phyloP scores from a whole-genome alignment of 306 rosid species.

The Lathyrus tuberosus region DNA sequence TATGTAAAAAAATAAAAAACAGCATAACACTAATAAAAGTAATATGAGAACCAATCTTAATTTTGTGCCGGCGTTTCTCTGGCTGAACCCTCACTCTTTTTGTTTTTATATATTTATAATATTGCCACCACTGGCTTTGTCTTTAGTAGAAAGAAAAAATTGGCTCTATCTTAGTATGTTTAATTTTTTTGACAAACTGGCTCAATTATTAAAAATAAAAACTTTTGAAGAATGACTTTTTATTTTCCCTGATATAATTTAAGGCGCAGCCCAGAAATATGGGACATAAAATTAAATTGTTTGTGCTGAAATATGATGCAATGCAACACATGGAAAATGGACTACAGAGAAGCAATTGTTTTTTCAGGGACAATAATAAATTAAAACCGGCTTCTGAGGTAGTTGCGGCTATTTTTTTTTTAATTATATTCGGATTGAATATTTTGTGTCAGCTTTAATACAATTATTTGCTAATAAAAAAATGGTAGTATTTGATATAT shows the following conservation, averaged over 20 bases:
- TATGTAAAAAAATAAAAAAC: too few species aligned
- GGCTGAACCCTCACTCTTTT: not conserved
- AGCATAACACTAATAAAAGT: not conserved
- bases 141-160: not conserved
- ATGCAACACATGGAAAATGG: slow-evolving; percentile 27
- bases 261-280: slow-evolving; percentile 14
- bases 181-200: not conserved
- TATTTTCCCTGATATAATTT: not conserved
- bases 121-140: not conserved
- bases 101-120: not conserved
- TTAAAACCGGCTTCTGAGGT: too few species aligned
- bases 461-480: too few species aligned
- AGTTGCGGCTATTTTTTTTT: too few species aligned
- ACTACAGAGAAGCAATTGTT: slow-evolving; percentile 19
- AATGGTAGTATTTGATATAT: too few species aligned
- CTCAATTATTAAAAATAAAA: slow-evolving; percentile 1
- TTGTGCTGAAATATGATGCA: slow-evolving; percentile 4
- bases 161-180: not conserved
- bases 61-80: slow-evolving; percentile 29
- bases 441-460: too few species aligned
- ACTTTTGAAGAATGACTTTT: slow-evolving; percentile 26
- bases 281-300: slow-evolving; percentile 29
- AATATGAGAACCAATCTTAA: slow-evolving; percentile 17
- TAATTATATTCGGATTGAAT: too few species aligned
- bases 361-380: not conserved